Base-by-base conservation (phyloP, 495 filamentous ascomycete species). In the Bathelium albidoporum region DNA sequence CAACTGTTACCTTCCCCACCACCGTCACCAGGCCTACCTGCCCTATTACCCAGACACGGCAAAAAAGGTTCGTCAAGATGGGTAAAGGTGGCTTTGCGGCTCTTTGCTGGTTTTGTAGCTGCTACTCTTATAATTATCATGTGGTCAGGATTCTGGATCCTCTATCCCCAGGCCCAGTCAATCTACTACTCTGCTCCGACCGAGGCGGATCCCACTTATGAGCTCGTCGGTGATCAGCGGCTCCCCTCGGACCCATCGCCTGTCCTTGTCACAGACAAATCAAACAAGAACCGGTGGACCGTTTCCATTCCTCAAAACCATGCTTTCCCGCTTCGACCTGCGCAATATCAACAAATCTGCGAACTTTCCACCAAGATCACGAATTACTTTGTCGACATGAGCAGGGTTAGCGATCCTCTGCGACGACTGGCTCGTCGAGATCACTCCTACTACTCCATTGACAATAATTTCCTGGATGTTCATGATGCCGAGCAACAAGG, bases 391-490 rank as follows among this genome's bases (percentile, higher is more conserved):
- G 24, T 55, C 7, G 49, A 55, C 24, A 55, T 55, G 49, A 55
- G 49, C 24, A 55, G 49, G 49, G 20, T n/a, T 20, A 55, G 9
- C 29, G 49, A 55, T 29, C 49, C 49, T 24, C 49, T 55, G 49
- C 49, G 49, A 16, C 79, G 81, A 53, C 75, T 85, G 29, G 69
- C 71, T 20, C 60, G 69, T 72, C 22, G 70, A 70, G 43, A 49
- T 24, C 20, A 29, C 2, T 24, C 32, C 18, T 86, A 89, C 65
- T 86, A 87, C 64, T 72, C 78, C 58, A 66, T 74, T n/a, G 85
- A 89, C 61, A 73, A 74, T 7, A 78, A 82, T 58, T 92, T 87
- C 68, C 68, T 92, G 26, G 88, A 90, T 65, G 82, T 89, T 1
- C 73, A 75, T 0, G 84, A 88, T 61, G 85, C 86, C 2, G 77